Evolutionary conservation across 352 stramenopile genomes (phyloP).

Genomic region (Pythium dissimile): DNA sequence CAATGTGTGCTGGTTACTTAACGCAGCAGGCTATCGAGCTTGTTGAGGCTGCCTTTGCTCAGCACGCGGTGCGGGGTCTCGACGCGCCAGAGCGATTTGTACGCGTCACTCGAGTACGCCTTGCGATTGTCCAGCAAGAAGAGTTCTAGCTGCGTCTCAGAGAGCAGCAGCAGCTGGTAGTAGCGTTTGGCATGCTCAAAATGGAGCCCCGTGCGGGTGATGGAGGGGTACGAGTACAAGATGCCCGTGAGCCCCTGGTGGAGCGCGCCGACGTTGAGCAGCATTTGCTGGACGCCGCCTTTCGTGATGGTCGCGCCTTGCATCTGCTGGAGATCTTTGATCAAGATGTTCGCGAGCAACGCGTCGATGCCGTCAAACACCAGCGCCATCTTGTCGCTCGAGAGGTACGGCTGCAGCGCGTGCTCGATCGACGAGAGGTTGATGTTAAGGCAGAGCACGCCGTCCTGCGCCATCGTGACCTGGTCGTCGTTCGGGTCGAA

Average conservation of each 20-base stretch:
- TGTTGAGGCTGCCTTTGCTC: conserved; percentile 74
- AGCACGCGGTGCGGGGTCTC: conserved; percentile 71
- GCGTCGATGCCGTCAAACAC: conserved; percentile 71
- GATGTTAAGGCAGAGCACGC: conserved; percentile 68
- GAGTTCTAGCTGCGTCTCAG: conserved; percentile 74
- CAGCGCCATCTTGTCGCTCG: conserved; percentile 71
- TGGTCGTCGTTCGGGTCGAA: conserved; percentile 57
- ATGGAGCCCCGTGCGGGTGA: conserved; percentile 44
- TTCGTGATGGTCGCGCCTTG: conserved; percentile 54
- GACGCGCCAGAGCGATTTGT: conserved; percentile 73
- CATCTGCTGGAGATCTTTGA: conserved; percentile 66
- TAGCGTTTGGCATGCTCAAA: conserved; percentile 81
- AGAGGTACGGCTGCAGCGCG: conserved; percentile 64
- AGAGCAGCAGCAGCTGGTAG: conserved; percentile 67
- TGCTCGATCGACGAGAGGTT: conserved; percentile 76
- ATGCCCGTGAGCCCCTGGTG: conserved; percentile 72
- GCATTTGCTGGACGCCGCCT: conserved; percentile 75
- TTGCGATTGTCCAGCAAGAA: conserved; percentile 74
- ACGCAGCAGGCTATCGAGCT: conserved; percentile 75
- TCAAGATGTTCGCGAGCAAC: conserved; percentile 58
- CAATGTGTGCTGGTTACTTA: conserved; percentile 14
- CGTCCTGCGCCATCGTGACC: conserved; percentile 66
- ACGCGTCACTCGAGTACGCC: conserved; percentile 51
- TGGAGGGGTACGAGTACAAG: conserved; percentile 64
- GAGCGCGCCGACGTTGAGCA: conserved; percentile 70